Evolutionary conservation across 257 asterid species (phyloP), one percentile per base, ranked within the genome.

Genomic region (Coffea eugenioides): DNA sequence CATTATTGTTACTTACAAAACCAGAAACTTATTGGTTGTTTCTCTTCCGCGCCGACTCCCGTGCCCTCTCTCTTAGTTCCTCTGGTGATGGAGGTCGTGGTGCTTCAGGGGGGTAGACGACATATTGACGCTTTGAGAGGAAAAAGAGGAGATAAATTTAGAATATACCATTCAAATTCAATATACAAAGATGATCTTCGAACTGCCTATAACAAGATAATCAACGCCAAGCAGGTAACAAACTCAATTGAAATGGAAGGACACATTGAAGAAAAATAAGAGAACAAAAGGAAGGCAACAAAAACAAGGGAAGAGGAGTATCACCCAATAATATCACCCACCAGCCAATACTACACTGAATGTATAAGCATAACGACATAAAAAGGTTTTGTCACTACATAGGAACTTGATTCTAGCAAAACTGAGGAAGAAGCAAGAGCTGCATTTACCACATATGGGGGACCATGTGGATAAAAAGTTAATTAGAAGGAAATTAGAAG

Each of bases 1-100:
- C 80, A 75, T 74, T 43, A 15, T 39, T 39, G 5, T 65, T 77
- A 73, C 84, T 74, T 74, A 77, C 75, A 65, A 80, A 77, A 25
- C 46, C 56, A 56, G 71, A 71, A 4, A 45, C 59, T 79, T 41
- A 79, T 54, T 48, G 81, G 43, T 65, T 77, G 80, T 89, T 91
- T 84, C 97, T 91, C 65, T 90, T 87, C 67, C 96, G 94, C 52
- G 91, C 92, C 80, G 87, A 52, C 79, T 92, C 96, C 76, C 92
- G 88, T 21, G 97, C 97, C 91, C 88, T 92, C 86, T 91, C 97
- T 84, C 97, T 91, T 85, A 92, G 80, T 82, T 94, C 97, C 89
- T 92, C 97, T 0, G 97, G 98, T 39, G 98, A 88, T 65, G 93
- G 98, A 36, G 97, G 98, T 34, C 88, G 81, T 54, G 92, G 97